These are phyloP conservation scores for Neonectria hederae DNA, from an alignment of 2,329 filamentous ascomycete genomes.

Conservation along the genomic window DNA sequence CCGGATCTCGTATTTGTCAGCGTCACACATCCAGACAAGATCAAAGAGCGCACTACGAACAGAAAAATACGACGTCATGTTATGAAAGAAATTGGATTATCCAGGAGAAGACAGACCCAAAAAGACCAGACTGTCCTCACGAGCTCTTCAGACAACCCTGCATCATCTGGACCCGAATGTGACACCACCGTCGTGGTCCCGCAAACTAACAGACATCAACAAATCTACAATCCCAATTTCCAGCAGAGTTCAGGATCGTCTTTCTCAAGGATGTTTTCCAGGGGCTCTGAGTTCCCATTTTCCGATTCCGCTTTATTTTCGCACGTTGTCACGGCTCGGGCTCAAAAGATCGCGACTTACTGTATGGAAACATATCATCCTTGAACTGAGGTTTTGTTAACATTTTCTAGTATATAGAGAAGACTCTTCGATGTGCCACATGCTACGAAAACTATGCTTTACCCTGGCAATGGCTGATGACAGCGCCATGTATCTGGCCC, in stretches of 20 bases:
- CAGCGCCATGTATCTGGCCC: background rate
- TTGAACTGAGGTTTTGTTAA: background rate
- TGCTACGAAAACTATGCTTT: background rate
- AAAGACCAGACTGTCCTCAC: no score
- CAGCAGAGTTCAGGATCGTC: background rate
- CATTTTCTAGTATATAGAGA: background rate
- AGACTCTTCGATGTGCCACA: background rate
- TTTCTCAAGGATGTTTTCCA: background rate
- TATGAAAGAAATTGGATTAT: conserved; percentile 17
- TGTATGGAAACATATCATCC: background rate
- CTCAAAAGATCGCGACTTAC: background rate
- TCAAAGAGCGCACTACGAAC: conserved; percentile 9
- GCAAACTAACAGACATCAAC: background rate
- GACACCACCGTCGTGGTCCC: background rate
- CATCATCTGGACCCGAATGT: background rate
- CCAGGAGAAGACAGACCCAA: no score
- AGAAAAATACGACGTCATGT: conserved; percentile 24
- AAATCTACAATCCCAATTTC: background rate
- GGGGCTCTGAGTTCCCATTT: background rate
- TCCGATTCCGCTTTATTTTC: background rate
- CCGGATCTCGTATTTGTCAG: conserved; percentile 19
- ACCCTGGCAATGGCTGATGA: background rate
- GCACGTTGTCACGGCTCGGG: background rate
- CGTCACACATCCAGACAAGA: conserved; percentile 13
- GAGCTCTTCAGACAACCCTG: background rate